Evolutionary conservation across 2,329 filamentous ascomycete species (phyloP).

Genomic region (Trichoderma sp.): DNA sequence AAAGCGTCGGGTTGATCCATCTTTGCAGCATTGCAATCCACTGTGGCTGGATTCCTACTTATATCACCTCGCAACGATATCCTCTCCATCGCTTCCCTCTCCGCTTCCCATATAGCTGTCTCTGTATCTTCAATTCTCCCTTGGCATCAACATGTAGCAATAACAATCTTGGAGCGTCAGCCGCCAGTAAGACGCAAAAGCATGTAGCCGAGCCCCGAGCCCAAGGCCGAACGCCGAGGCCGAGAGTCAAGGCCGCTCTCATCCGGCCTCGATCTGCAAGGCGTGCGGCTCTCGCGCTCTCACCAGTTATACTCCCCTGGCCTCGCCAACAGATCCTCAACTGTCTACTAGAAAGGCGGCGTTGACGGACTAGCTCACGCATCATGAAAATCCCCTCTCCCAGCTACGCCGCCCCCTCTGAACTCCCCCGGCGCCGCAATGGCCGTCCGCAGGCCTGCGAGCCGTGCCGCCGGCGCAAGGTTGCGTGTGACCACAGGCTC

Average conservation of each 20-base stretch:
- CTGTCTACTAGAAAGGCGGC: background rate
- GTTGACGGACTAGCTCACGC: background rate
- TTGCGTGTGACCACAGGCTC: constrained; percentile 26
- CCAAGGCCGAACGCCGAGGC: constrained; percentile 13
- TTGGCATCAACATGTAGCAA: no score
- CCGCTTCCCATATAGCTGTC: background rate
- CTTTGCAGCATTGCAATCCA: no score
- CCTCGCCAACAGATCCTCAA: background rate
- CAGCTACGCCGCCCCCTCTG: background rate
- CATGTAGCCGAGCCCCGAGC: background rate
- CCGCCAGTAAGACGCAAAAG: background rate
- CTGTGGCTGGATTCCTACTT: no score
- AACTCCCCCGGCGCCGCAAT: constrained; percentile 18
- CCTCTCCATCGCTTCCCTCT: background rate
- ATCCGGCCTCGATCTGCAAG: background rate
- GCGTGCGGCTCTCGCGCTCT: constrained; percentile 2
- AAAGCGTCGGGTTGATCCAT: no score
- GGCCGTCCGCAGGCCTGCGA: constrained; percentile 26
- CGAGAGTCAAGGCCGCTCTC: background rate
- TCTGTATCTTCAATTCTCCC: no score
- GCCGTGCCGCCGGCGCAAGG: constrained; percentile 25
- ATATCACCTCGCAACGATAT: no score
- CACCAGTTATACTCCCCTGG: background rate
- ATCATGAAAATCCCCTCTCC: background rate
- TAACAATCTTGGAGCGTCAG: background rate